Conservation (phyloP, 2,329 filamentous ascomycete genomes). For the Hypomyces perniciosus region DNA sequence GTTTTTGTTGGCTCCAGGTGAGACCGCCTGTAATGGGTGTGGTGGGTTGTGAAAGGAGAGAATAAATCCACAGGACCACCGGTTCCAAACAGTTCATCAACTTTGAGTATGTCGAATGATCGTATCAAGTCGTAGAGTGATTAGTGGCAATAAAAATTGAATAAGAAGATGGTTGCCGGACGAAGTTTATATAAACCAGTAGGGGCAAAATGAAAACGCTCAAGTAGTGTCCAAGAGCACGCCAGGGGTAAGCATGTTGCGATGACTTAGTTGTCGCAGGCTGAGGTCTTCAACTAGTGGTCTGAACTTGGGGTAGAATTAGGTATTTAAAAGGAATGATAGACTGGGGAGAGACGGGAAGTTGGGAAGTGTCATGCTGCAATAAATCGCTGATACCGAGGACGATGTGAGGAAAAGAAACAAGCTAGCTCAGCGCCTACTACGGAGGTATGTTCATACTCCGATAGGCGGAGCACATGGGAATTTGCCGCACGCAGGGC, state of each 20-base stretch:
- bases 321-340: neutral
- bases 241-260: too few relatives aligned
- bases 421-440: slow-evolving; percentile 1
- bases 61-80: neutral
- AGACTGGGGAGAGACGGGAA: neutral
- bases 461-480: neutral
- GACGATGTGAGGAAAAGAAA: neutral
- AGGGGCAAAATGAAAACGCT: too few relatives aligned
- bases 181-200: too few relatives aligned
- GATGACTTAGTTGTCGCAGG: neutral
- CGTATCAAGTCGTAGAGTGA: too few relatives aligned
- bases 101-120: too few relatives aligned
- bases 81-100: neutral
- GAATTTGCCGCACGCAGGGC: neutral
- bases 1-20: neutral
- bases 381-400: slow-evolving; percentile 1
- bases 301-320: neutral
- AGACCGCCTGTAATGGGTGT: neutral
- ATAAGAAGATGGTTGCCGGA: too few relatives aligned
- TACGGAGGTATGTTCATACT: neutral
- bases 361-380: neutral
- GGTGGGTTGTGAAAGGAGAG: neutral
- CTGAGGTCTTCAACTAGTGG: neutral
- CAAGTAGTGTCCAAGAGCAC: too few relatives aligned
- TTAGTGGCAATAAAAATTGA: too few relatives aligned